phyloP scores from a whole-genome alignment of 2,329 filamentous ascomycete species.

The Grosmannia clavigera region DNA sequence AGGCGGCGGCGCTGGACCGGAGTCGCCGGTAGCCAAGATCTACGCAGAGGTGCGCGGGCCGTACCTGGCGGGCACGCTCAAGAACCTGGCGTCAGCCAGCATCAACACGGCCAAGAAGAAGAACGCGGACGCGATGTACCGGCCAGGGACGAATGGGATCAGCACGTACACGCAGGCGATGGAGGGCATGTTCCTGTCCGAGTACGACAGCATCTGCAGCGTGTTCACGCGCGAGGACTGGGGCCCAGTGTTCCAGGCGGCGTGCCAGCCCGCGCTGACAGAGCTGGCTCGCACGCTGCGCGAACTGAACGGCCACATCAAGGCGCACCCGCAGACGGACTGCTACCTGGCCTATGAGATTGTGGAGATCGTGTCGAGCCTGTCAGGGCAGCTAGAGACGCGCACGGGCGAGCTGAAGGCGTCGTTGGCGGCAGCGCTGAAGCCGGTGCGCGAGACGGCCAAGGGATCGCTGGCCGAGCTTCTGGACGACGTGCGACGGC shows the following conservation, averaged over 20 bases:
- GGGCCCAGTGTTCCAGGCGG: conserved; percentile 64
- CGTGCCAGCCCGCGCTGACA: conserved; percentile 63
- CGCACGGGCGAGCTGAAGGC: conserved; percentile 69
- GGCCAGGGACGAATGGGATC: conserved; percentile 80
- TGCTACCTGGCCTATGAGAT: conserved; percentile 95
- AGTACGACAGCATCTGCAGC: conserved; percentile 81
- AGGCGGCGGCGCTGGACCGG: conserved; percentile 34
- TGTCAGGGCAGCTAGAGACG: conserved; percentile 68
- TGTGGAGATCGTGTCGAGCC: conserved; percentile 71
- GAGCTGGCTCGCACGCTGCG: conserved; percentile 78
- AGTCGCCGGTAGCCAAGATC: conserved; percentile 64
- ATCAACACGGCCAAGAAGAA: conserved; percentile 74
- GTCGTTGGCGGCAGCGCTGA: conserved; percentile 70
- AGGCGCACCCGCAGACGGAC: conserved; percentile 73
- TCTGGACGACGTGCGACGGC: conserved; percentile 69
- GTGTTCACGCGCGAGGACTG: conserved; percentile 82
- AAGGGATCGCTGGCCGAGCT: conserved; percentile 75
- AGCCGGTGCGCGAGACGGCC: conserved; percentile 83
- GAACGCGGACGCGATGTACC: conserved; percentile 71
- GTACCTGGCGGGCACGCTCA: conserved; percentile 70
- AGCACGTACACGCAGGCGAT: conserved; percentile 78
- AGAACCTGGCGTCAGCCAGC: conserved; percentile 79
- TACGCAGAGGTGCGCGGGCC: conserved; percentile 79
- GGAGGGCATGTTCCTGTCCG: conserved; percentile 74
- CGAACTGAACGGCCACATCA: conserved; percentile 84